Conservation (phyloP, 2,329 filamentous ascomycete species). For the Colletotrichum camelliae region DNA sequence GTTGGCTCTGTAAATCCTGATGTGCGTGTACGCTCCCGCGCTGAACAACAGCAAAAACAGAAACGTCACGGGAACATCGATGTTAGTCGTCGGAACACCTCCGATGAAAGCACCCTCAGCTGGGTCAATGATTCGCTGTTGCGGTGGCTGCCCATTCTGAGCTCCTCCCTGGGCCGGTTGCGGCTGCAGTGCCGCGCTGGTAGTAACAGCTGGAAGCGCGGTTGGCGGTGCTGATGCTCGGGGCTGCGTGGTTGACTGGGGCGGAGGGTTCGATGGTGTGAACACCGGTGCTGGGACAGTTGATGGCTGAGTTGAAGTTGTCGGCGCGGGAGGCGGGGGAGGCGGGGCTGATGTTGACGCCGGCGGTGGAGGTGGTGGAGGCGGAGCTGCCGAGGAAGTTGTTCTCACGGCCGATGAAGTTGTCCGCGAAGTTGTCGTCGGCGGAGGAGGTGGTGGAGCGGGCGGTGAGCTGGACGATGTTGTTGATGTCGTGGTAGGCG, state of each 20-base stretch:
- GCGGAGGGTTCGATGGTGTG: not conserved
- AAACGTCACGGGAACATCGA: slow-evolving; percentile 28
- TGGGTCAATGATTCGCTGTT: not conserved
- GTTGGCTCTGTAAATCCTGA: slow-evolving; percentile 32
- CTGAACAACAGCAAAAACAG: slow-evolving; percentile 31
- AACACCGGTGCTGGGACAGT: not conserved
- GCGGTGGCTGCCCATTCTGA: not conserved
- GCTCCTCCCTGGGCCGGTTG: not conserved
- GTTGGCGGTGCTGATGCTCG: not conserved
- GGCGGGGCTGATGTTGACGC: not conserved
- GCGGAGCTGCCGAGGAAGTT: not conserved
- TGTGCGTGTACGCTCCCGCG: slow-evolving; percentile 28
- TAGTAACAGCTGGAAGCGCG: slow-evolving; percentile 10
- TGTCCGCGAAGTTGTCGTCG: not conserved
- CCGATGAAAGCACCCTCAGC: slow-evolving; percentile 10
- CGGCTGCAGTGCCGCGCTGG: not conserved
- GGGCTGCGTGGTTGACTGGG: not conserved
- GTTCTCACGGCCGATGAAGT: not conserved
- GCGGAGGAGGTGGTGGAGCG: not conserved
- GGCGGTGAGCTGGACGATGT: not conserved
- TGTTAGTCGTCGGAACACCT: slow-evolving; percentile 7
- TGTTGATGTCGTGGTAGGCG: not conserved
- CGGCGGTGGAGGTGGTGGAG: not conserved
- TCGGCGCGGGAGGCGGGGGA: not conserved
- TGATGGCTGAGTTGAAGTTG: not conserved